Evolutionary conservation across 768 basidiomycete genomes (phyloP), one percentile per base, ranked within the genome.

Genomic region (Pleurotus tuber-regium): DNA sequence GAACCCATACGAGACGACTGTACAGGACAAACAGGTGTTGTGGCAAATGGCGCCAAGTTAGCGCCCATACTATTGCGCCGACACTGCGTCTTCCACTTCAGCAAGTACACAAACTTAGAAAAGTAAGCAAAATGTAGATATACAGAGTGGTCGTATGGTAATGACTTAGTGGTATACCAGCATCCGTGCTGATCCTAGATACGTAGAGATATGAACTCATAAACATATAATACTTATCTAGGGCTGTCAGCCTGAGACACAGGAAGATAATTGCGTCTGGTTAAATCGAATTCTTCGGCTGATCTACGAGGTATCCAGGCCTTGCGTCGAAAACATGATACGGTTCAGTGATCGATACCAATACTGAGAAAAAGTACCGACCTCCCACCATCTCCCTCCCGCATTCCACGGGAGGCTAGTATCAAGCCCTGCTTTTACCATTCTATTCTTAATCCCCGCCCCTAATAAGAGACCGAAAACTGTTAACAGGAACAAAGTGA

Each of bases 401-500:
- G 72, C 68, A 50, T 75, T 70, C 86, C 87, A 89, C 16, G 83
- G 73, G 52, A 83, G 64, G 57, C 77, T 80, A 31, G 82, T 73
- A 57, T 81, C 77, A 40, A 90, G 68, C 21, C 88, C 89, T 41
- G 87, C 89, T 64, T 86, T 89, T 53, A 85, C 63, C 81, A 93
- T 88, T 55, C 88, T 80, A 59, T 75, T 84, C 72, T 88, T 90
- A 62, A 96, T 82, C 11, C 91, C 91, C 28, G 92, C 91, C 44
- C 82, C 86, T 21, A 96, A 73, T 36, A 96, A 71, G 51, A 96
- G 78, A 18, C 91, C 92, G 59, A 95, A 86, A 23, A 97, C 86
- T 25, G 85, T 89, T 56, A 97, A 70, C 24, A 96, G 74, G 73
- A 96, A 97, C 46, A 95, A 74, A 14, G 92, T 93, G 40, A 96